These are phyloP conservation scores for Jatropha multifida DNA, from an alignment of 441 rosid species.

Conservation along the genomic window DNA sequence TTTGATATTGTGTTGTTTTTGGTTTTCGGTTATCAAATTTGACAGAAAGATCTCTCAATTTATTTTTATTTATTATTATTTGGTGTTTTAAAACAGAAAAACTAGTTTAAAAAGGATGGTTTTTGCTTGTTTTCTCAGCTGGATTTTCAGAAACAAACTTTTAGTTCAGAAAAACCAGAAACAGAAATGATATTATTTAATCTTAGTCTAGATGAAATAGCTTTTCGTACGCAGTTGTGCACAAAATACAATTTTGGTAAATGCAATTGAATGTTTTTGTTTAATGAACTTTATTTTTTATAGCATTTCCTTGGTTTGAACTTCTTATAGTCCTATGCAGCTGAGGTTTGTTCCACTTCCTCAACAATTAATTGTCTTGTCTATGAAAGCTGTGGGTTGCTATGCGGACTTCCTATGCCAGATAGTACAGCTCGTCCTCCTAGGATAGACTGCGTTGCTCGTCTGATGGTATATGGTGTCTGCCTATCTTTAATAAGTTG, in stretches of 20 bases:
- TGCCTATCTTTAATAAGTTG: conserved; percentile 18
- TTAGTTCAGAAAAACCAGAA: too few relatives aligned
- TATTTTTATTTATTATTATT: too few relatives aligned
- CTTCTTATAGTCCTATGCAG: conserved; percentile 35
- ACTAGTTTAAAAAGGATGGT: too few relatives aligned
- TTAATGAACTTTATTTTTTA: conserved; percentile 12
- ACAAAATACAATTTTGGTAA: background rate
- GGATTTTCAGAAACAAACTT: too few relatives aligned
- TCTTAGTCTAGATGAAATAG: conserved; percentile 7
- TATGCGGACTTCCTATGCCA: conserved; percentile 30
- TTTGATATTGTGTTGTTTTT: too few relatives aligned
- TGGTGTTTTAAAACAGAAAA: too few relatives aligned
- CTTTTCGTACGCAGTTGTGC: background rate
- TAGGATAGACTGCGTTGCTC: conserved; percentile 25
- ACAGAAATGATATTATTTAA: background rate
- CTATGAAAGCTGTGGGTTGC: conserved; percentile 33
- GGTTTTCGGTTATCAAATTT: too few relatives aligned
- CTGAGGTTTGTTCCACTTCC: conserved; percentile 26
- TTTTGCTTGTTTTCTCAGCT: too few relatives aligned
- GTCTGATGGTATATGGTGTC: conserved; percentile 29
- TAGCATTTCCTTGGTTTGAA: conserved; percentile 23
- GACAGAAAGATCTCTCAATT: too few relatives aligned
- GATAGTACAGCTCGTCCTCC: conserved; percentile 26
- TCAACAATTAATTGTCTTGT: conserved; percentile 22
- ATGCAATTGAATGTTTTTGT: conserved; percentile 6